Base-by-base conservation (phyloP, 345 rosid genomes). In the Clausena lansium region DNA sequence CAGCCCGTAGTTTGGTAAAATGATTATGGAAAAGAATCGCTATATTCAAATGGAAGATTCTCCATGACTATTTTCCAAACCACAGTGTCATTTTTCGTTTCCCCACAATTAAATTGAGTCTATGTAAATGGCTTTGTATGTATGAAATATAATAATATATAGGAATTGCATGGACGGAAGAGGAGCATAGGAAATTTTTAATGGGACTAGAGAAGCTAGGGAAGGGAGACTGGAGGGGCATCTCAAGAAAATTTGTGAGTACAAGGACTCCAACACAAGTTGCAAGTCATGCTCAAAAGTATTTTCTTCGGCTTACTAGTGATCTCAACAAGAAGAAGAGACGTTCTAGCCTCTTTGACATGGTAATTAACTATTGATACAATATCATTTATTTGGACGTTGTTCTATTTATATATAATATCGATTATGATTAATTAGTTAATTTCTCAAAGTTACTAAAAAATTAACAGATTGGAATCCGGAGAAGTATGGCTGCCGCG, bases 101-200 rank as follows among this genome's bases (percentile, higher is more conserved):
- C 57, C 57, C 0, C 2, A 17, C 22, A 52, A 17, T 17, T 52
- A 17, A 17, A 19, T 52, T 52, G 57, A 19, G 22, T 5, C 8
- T 52, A 11, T 52, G 57, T 5, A 4, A 5, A 17, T 19, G 1
- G 22, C 57, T 17, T 52, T 52, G 57, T 52, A 5, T 6, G 57
- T 52, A 52, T 17, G 57, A 17, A 13, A 9, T 7, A 32, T 28
- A n/a, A 2, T 45, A 36, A 9, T 79, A 52, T 39, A 36, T 60
- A 91, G 95, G 95, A 77, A 87, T 82, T 60, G 87, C 93, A 55
- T 91, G 95, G 95, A 86, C 95, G 38, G 95, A 89, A 81, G 93
- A 88, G 58, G 95, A 91, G 76, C 95, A 91, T 70, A 41, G 85
- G 77, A 69, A 66, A 6, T 89, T 91, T 81, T 74, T 91, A 20